A percentile compares a stretch with the other conserved stretches of the same genome.
These are phyloP conservation scores for Aspergillus caelatus DNA, from an alignment of 2,329 filamentous ascomycete genomes.

Conservation along the genomic window DNA sequence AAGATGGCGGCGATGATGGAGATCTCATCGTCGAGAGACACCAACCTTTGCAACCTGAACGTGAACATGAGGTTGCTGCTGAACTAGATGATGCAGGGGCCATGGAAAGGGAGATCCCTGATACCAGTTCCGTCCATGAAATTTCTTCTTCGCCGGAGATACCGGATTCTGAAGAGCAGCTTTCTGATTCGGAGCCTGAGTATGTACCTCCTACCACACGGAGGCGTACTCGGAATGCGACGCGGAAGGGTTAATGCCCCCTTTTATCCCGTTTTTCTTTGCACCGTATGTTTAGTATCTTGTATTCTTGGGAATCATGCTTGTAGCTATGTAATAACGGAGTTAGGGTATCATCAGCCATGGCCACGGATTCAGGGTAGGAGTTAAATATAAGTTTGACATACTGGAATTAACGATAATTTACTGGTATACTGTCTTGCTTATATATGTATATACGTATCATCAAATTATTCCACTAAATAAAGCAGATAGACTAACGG, in stretches of 20 bases:
- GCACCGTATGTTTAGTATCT: not conserved
- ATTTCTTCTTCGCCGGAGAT: conserved; percentile 14
- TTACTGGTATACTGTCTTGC: not conserved
- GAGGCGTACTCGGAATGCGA: conserved; percentile 26
- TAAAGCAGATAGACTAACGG: not conserved
- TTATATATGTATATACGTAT: not conserved
- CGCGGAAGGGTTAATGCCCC: not conserved
- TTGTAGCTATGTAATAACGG: not conserved
- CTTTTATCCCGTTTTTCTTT: not conserved
- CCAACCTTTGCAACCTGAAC: conserved; percentile 5
- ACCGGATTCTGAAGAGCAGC: conserved; percentile 2
- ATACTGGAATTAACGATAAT: not conserved
- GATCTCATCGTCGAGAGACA: conserved; percentile 35
- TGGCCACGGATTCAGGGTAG: not conserved
- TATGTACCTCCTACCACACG: conserved; percentile 25
- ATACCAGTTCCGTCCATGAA: conserved; percentile 13
- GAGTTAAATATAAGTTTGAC: not conserved
- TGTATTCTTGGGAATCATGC: not conserved
- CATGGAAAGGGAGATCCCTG: not conserved
- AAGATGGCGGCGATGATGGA: conserved; percentile 30
- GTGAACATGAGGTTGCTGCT: not conserved
- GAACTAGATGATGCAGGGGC: conserved; percentile 16
- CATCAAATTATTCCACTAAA: not conserved
- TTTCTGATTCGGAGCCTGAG: conserved; percentile 18
- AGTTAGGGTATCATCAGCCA: not conserved